Evolutionary conservation across 2,329 filamentous ascomycete genomes (phyloP).

Genomic region (Nemania sp.): DNA sequence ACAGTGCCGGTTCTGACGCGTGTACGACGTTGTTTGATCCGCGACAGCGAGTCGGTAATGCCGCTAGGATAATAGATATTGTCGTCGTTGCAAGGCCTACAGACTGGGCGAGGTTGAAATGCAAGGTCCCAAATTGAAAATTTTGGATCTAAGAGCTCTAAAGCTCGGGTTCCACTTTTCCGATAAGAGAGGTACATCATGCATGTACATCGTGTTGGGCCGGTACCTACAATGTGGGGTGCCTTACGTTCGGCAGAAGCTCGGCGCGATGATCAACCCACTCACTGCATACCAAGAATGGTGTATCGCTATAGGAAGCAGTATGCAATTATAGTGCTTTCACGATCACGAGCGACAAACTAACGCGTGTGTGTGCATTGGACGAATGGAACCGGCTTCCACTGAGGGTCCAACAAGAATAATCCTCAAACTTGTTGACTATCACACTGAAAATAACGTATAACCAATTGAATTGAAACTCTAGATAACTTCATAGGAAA

Average conservation of each 20-base stretch:
- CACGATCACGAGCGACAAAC: too few species aligned
- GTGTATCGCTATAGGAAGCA: too few species aligned
- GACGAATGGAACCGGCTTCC: too few species aligned
- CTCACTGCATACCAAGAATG: too few species aligned
- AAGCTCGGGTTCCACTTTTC: conserved; percentile 22
- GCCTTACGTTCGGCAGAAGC: conserved; percentile 5
- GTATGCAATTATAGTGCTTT: too few species aligned
- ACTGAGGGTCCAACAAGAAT: too few species aligned
- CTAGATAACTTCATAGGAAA: too few species aligned
- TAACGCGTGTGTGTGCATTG: too few species aligned
- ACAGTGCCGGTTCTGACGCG: neutral
- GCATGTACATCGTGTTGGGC: neutral
- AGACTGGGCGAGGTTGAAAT: conserved; percentile 13
- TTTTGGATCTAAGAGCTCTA: conserved; percentile 28
- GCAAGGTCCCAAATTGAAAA: conserved; percentile 23
- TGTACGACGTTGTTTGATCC: neutral
- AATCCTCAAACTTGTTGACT: too few species aligned
- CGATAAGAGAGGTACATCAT: conserved; percentile 21
- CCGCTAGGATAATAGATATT: neutral
- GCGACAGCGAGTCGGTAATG: neutral
- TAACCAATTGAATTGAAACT: too few species aligned
- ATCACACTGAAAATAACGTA: too few species aligned
- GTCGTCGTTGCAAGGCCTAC: neutral
- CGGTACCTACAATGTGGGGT: neutral
- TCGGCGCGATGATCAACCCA: neutral